phyloP scores from a whole-genome alignment of 169 alveolate species.

The Besnoitia besnoiti region DNA sequence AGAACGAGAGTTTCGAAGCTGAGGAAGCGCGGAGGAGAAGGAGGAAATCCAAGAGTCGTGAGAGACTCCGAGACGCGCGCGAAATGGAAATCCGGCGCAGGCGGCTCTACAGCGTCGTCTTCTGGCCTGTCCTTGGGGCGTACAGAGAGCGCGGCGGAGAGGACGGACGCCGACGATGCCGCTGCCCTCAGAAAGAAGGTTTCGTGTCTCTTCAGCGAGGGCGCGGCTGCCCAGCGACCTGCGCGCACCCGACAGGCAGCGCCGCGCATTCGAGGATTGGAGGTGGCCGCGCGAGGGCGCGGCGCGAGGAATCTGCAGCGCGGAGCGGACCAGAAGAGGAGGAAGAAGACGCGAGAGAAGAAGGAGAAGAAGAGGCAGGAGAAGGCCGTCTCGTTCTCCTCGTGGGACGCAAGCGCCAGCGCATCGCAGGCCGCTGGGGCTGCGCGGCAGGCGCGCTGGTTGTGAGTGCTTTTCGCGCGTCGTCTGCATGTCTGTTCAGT shows the following conservation, averaged over 20 bases:
- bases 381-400: background rate
- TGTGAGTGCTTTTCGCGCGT: background rate
- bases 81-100: background rate
- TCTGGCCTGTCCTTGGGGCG: conserved; percentile 15
- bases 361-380: background rate
- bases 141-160: background rate
- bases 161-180: background rate
- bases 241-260: background rate
- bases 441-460: conserved; percentile 2
- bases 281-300: background rate
- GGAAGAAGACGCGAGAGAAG: background rate
- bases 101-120: conserved; percentile 5
- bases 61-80: background rate
- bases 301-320: background rate
- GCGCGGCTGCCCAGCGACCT: background rate
- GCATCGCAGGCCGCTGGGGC: conserved; percentile 6
- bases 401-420: background rate
- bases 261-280: background rate
- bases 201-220: background rate
- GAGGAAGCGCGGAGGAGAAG: background rate
- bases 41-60: background rate
- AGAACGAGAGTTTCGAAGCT: background rate
- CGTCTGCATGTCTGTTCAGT: background rate
- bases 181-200: background rate
- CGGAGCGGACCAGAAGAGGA: background rate